These are phyloP conservation scores for Incumbomyces delicatus DNA, from an alignment of 2,329 filamentous ascomycete genomes.

Conservation along the genomic window DNA sequence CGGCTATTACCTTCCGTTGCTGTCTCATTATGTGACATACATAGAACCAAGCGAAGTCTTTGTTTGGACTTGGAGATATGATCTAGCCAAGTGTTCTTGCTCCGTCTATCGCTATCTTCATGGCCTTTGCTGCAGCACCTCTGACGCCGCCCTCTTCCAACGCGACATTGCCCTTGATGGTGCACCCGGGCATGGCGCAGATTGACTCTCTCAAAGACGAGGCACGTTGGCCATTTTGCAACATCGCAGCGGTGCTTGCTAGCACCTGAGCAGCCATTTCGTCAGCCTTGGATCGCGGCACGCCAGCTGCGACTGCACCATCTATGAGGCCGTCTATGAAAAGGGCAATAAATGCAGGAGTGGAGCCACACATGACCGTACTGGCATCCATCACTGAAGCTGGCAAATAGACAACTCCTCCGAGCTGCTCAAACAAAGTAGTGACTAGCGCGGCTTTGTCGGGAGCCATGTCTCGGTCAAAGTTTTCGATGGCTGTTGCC, in stretches of 20 bases:
- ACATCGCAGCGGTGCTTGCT: constrained; percentile 39
- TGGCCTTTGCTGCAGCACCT: constrained; percentile 14
- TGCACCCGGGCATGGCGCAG: constrained; percentile 41
- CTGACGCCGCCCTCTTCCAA: constrained; percentile 27
- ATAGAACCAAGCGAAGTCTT: too few relatives aligned
- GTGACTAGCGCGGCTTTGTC: constrained; percentile 32
- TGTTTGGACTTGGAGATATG: too few relatives aligned
- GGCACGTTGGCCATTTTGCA: constrained; percentile 38
- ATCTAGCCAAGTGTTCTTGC: constrained; percentile 1
- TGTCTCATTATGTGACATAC: too few relatives aligned
- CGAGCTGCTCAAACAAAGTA: constrained; percentile 30
- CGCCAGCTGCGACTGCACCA: constrained; percentile 43
- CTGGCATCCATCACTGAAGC: constrained; percentile 46
- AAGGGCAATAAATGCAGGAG: constrained; percentile 19
- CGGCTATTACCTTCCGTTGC: too few relatives aligned
- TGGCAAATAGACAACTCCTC: constrained; percentile 41
- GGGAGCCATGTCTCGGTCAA: constrained; percentile 33
- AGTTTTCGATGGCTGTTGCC: constrained; percentile 41
- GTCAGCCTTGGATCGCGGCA: constrained; percentile 38
- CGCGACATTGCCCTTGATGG: constrained; percentile 39
- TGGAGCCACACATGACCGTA: constrained; percentile 42
- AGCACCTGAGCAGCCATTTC: constrained; percentile 44
- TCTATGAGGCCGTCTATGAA: constrained; percentile 42
- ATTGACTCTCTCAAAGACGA: constrained; percentile 43
- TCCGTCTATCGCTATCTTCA: constrained; percentile 5